These are phyloP conservation scores for Backusella liffmaniae DNA, from an alignment of 192 early-diverging fungal genomes.

Conservation along the genomic window DNA sequence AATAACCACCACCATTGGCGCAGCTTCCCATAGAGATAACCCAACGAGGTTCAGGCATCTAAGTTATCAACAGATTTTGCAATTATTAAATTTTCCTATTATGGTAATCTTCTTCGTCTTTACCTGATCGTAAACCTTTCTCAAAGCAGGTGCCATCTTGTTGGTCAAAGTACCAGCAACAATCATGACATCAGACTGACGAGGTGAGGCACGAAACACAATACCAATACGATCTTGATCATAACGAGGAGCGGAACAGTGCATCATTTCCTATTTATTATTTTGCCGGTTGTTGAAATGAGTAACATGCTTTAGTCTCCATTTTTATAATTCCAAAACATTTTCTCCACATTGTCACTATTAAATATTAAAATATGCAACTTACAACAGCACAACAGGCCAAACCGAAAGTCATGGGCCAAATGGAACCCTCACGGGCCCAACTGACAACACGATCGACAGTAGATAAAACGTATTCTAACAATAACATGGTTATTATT, in stretches of 20 bases:
- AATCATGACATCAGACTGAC: conserved; percentile 99
- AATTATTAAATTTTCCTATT: neutral
- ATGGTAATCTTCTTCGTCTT: neutral
- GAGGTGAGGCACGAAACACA: conserved; percentile 94
- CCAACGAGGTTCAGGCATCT: conserved; percentile 98
- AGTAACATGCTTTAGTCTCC: neutral
- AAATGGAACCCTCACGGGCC: conserved; percentile 89
- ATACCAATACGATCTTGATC: conserved; percentile 98
- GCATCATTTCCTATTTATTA: conserved; percentile 87
- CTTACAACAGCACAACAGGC: conserved; percentile 87
- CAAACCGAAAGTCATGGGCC: conserved; percentile 86
- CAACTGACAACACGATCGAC: conserved; percentile 93
- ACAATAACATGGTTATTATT: neutral
- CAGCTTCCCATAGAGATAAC: conserved; percentile 99
- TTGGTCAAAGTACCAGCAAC: conserved; percentile 98
- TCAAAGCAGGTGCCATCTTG: conserved; percentile 93
- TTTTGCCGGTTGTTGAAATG: neutral
- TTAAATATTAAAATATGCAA: neutral
- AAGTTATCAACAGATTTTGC: no score
- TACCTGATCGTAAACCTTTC: conserved; percentile 66
- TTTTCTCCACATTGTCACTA: neutral
- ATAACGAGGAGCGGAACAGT: conserved; percentile 94
- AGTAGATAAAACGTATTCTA: conserved; percentile 84
- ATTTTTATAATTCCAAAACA: neutral
- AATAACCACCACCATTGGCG: conserved; percentile 97